A percentile compares a stretch with the other conserved stretches of the same genome.
Conservation (phyloP, 768 basidiomycete species). For the Hygrophoropsis aurantiaca region DNA sequence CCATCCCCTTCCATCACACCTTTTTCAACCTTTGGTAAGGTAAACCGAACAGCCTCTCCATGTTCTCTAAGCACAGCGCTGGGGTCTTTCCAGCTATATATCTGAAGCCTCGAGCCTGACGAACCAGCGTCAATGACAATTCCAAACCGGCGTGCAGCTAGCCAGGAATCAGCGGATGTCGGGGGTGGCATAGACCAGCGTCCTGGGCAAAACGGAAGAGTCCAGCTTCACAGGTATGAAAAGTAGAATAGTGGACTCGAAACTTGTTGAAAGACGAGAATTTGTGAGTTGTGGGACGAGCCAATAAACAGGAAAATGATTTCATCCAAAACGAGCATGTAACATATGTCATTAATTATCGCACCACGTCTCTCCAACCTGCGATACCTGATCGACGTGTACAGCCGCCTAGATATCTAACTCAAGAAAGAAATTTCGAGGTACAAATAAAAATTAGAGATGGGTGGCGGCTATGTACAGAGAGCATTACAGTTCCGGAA, state of each 20-base stretch:
- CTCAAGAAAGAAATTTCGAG: too few relatives aligned
- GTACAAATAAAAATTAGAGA: too few relatives aligned
- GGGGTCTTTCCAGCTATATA: constrained; percentile 96
- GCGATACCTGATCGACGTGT: background rate
- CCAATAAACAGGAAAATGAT: too few relatives aligned
- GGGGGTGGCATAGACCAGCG: constrained; percentile 69
- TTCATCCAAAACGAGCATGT: too few relatives aligned
- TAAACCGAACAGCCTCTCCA: constrained; percentile 46
- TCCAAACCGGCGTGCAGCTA: constrained; percentile 79
- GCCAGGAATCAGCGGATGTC: constrained; percentile 70
- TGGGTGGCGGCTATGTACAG: too few relatives aligned
- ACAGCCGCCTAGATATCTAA: too few relatives aligned
- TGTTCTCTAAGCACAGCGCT: constrained; percentile 54
- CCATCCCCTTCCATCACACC: constrained; percentile 77
- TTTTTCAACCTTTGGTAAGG: constrained; percentile 86
- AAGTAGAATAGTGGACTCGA: too few relatives aligned
- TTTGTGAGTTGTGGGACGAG: background rate
- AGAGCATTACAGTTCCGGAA: too few relatives aligned
- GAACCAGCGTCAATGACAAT: constrained; percentile 98
- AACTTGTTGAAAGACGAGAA: background rate
- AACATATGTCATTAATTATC: too few relatives aligned
- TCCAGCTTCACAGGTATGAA: background rate
- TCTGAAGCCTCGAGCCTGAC: constrained; percentile 92
- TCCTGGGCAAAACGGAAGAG: background rate
- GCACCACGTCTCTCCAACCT: background rate